A percentile compares a stretch with the other conserved stretches of the same genome.
Evolutionary conservation across 345 rosid species (phyloP).

Genomic region (Murraya koenigii): DNA sequence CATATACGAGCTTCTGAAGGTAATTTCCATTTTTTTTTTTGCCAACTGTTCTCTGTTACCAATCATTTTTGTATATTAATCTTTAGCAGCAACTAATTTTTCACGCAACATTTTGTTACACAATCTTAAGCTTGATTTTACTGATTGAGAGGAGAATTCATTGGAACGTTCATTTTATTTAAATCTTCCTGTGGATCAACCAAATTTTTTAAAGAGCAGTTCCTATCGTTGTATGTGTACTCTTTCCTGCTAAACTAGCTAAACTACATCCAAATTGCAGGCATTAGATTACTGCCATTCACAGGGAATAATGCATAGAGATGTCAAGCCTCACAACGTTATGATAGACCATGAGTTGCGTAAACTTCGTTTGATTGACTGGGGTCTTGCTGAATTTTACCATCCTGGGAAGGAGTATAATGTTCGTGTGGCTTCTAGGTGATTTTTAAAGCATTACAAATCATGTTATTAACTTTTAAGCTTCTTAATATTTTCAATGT

Average conservation of each 20-base stretch:
- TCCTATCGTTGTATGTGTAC: not conserved
- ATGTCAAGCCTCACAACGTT: constrained; percentile 84
- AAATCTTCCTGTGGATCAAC: not conserved
- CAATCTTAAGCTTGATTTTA: not conserved
- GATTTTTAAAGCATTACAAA: constrained; percentile 6
- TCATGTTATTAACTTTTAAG: not conserved
- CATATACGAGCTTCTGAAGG: constrained; percentile 84
- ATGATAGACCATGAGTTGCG: constrained; percentile 91
- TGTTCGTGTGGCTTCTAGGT: constrained; percentile 90
- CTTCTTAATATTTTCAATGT: not conserved
- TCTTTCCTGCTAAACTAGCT: not conserved
- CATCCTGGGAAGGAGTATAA: constrained; percentile 84
- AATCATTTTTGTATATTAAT: not conserved
- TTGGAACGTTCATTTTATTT: not conserved
- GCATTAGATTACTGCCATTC: constrained; percentile 84
- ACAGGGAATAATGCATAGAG: constrained; percentile 90
- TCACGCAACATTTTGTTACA: not conserved
- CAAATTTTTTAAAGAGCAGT: not conserved
- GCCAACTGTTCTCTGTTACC: not conserved
- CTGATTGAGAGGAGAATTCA: not conserved
- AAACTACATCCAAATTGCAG: constrained; percentile 31
- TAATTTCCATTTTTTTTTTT: constrained; percentile 12
- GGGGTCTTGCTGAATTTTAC: constrained; percentile 92
- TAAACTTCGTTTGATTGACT: constrained; percentile 76
- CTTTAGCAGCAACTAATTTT: not conserved